A percentile compares a stretch with the other conserved stretches of the same genome.
Conservation (phyloP, 2,329 filamentous ascomycete species). For the Alternaria sp. region DNA sequence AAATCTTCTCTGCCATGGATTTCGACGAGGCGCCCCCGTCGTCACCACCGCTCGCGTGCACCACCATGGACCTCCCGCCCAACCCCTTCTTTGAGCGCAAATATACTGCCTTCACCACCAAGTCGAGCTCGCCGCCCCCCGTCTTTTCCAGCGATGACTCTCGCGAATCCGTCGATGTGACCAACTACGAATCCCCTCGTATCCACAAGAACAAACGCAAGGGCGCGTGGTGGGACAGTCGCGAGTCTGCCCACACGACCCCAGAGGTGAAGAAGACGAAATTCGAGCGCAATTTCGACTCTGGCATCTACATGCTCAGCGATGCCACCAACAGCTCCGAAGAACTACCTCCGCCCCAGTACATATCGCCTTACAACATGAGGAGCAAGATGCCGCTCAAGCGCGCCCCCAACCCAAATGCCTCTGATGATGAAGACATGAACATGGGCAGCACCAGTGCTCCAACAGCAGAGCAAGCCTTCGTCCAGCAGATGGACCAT, state of each 20-base stretch:
- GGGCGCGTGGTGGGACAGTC: slow-evolving; percentile 43
- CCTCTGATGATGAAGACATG: neutral
- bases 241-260: slow-evolving; percentile 23
- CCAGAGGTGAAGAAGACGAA: slow-evolving; percentile 37
- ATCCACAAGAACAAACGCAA: slow-evolving; percentile 44
- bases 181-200: slow-evolving; percentile 44
- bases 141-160: slow-evolving; percentile 48
- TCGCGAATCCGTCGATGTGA: slow-evolving; percentile 36
- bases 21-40: slow-evolving; percentile 31
- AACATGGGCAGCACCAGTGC: neutral
- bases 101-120: slow-evolving; percentile 30
- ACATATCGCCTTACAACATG: slow-evolving; percentile 20
- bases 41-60: slow-evolving; percentile 35
- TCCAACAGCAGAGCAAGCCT: slow-evolving; percentile 12
- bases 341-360: slow-evolving; percentile 14
- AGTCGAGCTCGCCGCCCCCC: slow-evolving; percentile 44
- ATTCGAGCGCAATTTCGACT: slow-evolving; percentile 43
- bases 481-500: slow-evolving; percentile 21
- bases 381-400: neutral
- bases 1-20: slow-evolving; percentile 26
- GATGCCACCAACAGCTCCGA: slow-evolving; percentile 33
- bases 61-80: slow-evolving; percentile 24
- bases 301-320: slow-evolving; percentile 44
- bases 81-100: slow-evolving; percentile 34
- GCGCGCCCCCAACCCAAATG: slow-evolving; percentile 5